Evolutionary conservation across 2,329 filamentous ascomycete genomes (phyloP).

Genomic region (Fusarium stilboides): DNA sequence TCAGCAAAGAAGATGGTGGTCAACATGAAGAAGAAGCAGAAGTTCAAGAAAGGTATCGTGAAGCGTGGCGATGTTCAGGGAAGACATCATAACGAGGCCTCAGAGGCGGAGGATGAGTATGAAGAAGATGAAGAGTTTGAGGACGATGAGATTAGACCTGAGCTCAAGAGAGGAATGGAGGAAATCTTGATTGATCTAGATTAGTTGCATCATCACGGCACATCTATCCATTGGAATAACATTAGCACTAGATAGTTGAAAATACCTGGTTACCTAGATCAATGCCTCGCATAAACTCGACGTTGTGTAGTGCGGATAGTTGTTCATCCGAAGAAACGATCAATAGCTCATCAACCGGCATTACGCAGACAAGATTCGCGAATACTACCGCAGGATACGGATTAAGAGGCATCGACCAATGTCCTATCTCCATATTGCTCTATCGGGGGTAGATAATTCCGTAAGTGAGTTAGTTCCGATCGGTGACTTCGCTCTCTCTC

Average conservation of each 20-base stretch:
- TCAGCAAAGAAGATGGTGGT: constrained; percentile 7
- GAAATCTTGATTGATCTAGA: constrained; percentile 34
- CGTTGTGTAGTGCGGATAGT: background rate
- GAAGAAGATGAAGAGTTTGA: constrained; percentile 3
- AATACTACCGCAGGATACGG: background rate
- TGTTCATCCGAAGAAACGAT: background rate
- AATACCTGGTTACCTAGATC: background rate
- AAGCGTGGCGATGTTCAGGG: constrained; percentile 1
- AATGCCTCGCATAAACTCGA: background rate
- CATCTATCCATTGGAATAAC: background rate
- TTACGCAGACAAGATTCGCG: background rate
- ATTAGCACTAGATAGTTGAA: background rate
- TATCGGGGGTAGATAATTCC: background rate
- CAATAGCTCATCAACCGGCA: background rate
- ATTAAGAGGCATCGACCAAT: background rate
- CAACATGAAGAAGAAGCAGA: constrained; percentile 23
- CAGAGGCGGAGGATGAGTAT: constrained; percentile 11
- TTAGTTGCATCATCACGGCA: background rate
- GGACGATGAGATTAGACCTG: background rate
- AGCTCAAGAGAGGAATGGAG: constrained; percentile 13
- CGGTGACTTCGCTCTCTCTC: background rate
- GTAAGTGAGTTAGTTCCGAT: background rate
- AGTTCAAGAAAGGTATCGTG: background rate
- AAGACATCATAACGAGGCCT: background rate
- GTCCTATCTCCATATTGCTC: background rate